A percentile compares a stretch with the other conserved stretches of the same genome.
phyloP scores from a whole-genome alignment of 2,329 filamentous ascomycete species.

The Mariannaea elegans region DNA sequence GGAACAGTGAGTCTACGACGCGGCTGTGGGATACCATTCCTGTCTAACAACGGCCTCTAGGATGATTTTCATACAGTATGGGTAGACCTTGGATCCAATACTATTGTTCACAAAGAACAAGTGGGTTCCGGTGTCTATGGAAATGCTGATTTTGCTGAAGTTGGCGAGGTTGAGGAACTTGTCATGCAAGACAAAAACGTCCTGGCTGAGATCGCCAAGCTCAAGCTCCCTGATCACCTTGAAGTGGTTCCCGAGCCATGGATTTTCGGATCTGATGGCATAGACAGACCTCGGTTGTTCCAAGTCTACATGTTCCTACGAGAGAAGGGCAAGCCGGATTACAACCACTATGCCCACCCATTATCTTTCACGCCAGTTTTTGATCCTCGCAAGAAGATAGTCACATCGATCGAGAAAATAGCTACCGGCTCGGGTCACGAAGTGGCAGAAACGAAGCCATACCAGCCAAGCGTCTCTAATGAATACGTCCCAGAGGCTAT shows the following conservation, averaged over 20 bases:
- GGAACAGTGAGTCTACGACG: constrained; percentile 7
- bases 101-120: background rate
- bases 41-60: background rate
- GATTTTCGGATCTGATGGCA: constrained; percentile 19
- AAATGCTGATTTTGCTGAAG: constrained; percentile 15
- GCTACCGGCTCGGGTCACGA: constrained; percentile 1
- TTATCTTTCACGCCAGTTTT: constrained; percentile 15
- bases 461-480: background rate
- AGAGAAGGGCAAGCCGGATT: constrained; percentile 19
- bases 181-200: constrained; percentile 14
- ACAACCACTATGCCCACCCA: constrained; percentile 20
- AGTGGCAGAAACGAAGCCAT: background rate
- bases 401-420: constrained; percentile 1
- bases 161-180: constrained; percentile 13
- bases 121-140: background rate
- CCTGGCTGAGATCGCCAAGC: constrained; percentile 12
- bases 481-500: constrained; percentile 13
- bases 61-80: constrained; percentile 7
- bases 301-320: constrained; percentile 23
- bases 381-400: background rate
- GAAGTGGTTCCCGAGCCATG: constrained; percentile 19
- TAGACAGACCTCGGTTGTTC: constrained; percentile 7
- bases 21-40: background rate
- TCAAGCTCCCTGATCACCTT: constrained; percentile 8
- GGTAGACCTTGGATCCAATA: constrained; percentile 7